These are phyloP conservation scores for Aspergillus alliaceus DNA, from an alignment of 2,329 filamentous ascomycete species.

Conservation along the genomic window DNA sequence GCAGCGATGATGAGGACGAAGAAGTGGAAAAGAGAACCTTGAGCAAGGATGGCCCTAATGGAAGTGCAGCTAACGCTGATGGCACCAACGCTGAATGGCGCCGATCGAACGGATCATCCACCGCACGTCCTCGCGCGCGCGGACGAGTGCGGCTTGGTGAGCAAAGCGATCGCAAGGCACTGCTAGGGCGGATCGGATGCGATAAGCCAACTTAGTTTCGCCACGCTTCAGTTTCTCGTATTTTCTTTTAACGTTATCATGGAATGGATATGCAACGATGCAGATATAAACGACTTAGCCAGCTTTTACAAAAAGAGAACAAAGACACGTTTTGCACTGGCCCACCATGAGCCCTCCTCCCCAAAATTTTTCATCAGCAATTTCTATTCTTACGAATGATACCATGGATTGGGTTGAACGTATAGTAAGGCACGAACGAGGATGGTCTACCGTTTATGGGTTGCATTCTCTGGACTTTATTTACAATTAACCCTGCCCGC, in stretches of 20 bases:
- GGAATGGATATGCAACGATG: constrained; percentile 12
- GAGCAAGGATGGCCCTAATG: constrained; percentile 25
- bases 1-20: constrained; percentile 82
- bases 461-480: constrained; percentile 8
- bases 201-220: constrained; percentile 59
- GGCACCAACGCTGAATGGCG: constrained; percentile 32
- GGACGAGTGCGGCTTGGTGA: constrained; percentile 40
- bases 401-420: constrained; percentile 14
- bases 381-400: constrained; percentile 17
- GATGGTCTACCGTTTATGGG: background rate
- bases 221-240: constrained; percentile 11
- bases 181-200: constrained; percentile 79
- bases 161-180: constrained; percentile 61
- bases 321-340: background rate
- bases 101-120: constrained; percentile 33
- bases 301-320: background rate
- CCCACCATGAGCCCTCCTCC: constrained; percentile 2
- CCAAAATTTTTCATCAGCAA: constrained; percentile 9
- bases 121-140: constrained; percentile 36
- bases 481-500: constrained; percentile 18
- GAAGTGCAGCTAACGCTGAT: constrained; percentile 24
- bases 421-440: constrained; percentile 1
- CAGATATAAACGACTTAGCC: constrained; percentile 8
- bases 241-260: constrained; percentile 13
- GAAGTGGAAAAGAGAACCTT: constrained; percentile 40